Evolutionary conservation across 768 basidiomycete species (phyloP), one percentile per base, ranked within the genome.

Genomic region (Serendipita vermifera): DNA sequence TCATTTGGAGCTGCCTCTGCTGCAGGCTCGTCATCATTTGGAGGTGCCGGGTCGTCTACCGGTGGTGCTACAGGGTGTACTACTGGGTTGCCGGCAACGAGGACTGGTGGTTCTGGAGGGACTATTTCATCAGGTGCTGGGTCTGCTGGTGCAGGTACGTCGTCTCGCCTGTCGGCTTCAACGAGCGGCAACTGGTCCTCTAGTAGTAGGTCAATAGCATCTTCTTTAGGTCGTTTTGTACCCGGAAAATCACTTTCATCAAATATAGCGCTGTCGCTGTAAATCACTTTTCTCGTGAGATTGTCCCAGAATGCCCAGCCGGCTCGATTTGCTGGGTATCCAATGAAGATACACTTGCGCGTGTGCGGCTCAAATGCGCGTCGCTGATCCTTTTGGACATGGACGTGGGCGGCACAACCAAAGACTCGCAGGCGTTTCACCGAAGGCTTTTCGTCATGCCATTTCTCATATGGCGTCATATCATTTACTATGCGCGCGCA

Each of bases 331-430:
- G 35, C 22, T 0, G 64, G 61, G 55, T 73, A 75, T 1, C 73
- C 69, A 54, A 74, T 64, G 33, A 72, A 70, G 1, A 70, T 56
- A 55, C 73, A 73, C 61, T 71, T 67, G 27, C 59, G 33, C 29
- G 60, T 60, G 48, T 66, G 61, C 2, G 59, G 38, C 15, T 59
- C 58, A 32, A 58, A 41, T 22, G 27, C 41, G 3, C 13, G 27
- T 3, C 61, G 38, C 38, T 38, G 59, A 46, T 72, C 65, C 55
- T 67, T 68, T 53, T 64, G 67, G 5, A 72, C 61, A 55, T 63
- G 65, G 29, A 71, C 72, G 64, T 71, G 74, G n/a, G 70, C 70
- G 38, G 59, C 59, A 51, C 71, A 73, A 1, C 73, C 71, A 55
- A 67, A 74, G 14, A 70, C 65, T 3, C 68, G 60, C 22, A 75